A percentile compares a stretch with the other conserved stretches of the same genome.
phyloP scores from a whole-genome alignment of 75 land plant genomes.

The Pinus taeda region DNA sequence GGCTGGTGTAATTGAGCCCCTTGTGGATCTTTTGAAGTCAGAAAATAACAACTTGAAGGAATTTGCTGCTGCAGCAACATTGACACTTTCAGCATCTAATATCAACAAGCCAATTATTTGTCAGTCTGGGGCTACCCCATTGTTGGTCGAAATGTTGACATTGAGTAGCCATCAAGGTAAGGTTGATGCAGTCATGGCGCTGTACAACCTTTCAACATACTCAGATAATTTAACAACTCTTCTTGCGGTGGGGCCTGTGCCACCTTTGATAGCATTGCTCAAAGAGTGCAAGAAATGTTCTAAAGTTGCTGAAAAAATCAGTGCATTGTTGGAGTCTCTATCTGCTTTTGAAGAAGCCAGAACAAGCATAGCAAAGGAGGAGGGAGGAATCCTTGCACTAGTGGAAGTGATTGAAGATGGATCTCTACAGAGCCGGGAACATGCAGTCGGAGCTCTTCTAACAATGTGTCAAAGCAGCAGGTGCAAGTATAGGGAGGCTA shows the following conservation, averaged over 20 bases:
- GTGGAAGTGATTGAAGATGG: slow-evolving; percentile 81
- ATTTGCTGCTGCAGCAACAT: slow-evolving; percentile 59
- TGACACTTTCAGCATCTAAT: slow-evolving; percentile 68
- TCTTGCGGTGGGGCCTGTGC: slow-evolving; percentile 37
- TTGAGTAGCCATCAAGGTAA: slow-evolving; percentile 60
- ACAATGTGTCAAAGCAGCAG: slow-evolving; percentile 60
- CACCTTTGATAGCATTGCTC: slow-evolving; percentile 45
- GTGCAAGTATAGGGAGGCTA: slow-evolving; percentile 57
- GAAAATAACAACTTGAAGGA: slow-evolving; percentile 37
- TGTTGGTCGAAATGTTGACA: slow-evolving; percentile 52
- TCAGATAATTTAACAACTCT: slow-evolving; percentile 40
- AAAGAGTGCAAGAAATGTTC: slow-evolving; percentile 62
- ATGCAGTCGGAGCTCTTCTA: slow-evolving; percentile 65
- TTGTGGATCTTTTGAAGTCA: slow-evolving; percentile 43
- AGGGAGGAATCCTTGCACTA: slow-evolving; percentile 72
- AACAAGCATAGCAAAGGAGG: slow-evolving; percentile 38
- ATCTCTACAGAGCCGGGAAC: slow-evolving; percentile 57
- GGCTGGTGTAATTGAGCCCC: slow-evolving; percentile 64
- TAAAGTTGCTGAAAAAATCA: slow-evolving; percentile 59
- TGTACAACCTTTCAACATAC: slow-evolving; percentile 66
- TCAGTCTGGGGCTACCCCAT: slow-evolving; percentile 66
- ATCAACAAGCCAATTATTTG: slow-evolving; percentile 55
- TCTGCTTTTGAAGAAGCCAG: slow-evolving; percentile 63
- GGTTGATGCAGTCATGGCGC: slow-evolving; percentile 62
- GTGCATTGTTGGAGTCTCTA: slow-evolving; percentile 56